Evolutionary conservation across 306 rosid species (phyloP).

Genomic region (Fragaria ananassa): DNA sequence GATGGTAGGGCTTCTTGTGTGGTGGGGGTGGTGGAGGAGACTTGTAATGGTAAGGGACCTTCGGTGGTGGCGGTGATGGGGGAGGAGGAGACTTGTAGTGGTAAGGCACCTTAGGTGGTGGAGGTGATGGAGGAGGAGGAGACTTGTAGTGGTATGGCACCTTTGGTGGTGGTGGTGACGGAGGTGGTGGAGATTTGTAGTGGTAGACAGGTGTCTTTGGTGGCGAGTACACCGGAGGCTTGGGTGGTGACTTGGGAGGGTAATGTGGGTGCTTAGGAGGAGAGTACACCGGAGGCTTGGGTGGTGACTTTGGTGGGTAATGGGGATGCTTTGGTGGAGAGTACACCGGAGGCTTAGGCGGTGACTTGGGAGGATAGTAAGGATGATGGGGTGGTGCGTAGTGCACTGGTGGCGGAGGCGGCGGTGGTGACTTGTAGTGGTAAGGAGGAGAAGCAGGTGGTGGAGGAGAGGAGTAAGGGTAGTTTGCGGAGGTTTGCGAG

Average conservation of each 20-base stretch:
- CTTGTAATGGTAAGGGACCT: conserved; percentile 15
- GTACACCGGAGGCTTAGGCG: conserved; percentile 31
- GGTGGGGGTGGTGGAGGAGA: conserved; percentile 39
- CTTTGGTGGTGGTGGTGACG: not conserved
- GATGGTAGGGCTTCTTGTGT: not conserved
- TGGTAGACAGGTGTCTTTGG: conserved; percentile 16
- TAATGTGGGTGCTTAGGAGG: not conserved
- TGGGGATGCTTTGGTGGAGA: conserved; percentile 11
- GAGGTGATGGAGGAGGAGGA: conserved; percentile 32
- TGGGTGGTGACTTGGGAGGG: conserved; percentile 32
- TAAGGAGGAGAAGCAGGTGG: conserved; percentile 35
- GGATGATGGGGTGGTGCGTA: conserved; percentile 8
- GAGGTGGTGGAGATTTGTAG: conserved; percentile 23
- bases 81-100: not conserved
- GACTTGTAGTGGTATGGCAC: conserved; percentile 20
- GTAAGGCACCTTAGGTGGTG: conserved; percentile 13
- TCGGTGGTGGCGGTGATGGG: conserved; percentile 3
- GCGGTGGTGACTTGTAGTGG: conserved; percentile 13
- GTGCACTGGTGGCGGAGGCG: not conserved
- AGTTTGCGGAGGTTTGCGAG: conserved; percentile 34
- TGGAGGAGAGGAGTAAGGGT: conserved; percentile 56
- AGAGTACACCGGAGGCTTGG: conserved; percentile 13
- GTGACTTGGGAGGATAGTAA: conserved; percentile 26
- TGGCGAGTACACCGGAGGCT: conserved; percentile 23
- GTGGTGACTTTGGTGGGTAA: conserved; percentile 13